These are phyloP conservation scores for Deinandra increscens DNA, from an alignment of 129 eudicot genomes.

Conservation along the genomic window DNA sequence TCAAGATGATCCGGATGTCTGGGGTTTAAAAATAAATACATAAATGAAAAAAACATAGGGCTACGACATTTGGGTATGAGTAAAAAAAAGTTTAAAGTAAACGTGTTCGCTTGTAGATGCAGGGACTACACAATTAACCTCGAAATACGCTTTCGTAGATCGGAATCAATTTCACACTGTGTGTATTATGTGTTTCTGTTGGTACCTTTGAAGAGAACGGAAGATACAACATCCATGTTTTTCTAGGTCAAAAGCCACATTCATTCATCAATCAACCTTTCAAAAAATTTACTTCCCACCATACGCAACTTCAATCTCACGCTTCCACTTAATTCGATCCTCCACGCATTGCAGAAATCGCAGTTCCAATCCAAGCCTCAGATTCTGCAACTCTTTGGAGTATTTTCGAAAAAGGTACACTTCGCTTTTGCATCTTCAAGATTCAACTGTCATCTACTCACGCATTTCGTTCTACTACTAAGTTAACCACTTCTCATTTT, in stretches of 20 bases:
- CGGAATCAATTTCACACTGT: background rate
- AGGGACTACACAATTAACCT: too few species aligned
- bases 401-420: constrained; percentile 16
- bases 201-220: background rate
- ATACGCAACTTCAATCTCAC: constrained; percentile 31
- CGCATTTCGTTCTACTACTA: background rate
- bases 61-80: too few species aligned
- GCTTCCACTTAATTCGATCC: constrained; percentile 7
- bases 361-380: background rate
- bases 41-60: too few species aligned
- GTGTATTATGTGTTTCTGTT: background rate
- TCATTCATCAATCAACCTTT: constrained; percentile 24
- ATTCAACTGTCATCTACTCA: background rate
- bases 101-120: too few species aligned
- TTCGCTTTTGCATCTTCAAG: constrained; percentile 25
- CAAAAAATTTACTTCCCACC: background rate
- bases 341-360: background rate
- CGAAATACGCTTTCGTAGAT: constrained; percentile 17
- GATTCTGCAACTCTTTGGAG: constrained; percentile 15
- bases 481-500: constrained; percentile 11
- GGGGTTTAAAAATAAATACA: too few species aligned
- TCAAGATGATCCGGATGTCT: too few species aligned
- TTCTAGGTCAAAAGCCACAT: constrained; percentile 23
- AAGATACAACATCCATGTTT: background rate
- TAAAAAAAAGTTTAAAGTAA: too few species aligned